Base-by-base conservation (phyloP, 2,329 filamentous ascomycete species). In the Ceratocystis ficicola region DNA sequence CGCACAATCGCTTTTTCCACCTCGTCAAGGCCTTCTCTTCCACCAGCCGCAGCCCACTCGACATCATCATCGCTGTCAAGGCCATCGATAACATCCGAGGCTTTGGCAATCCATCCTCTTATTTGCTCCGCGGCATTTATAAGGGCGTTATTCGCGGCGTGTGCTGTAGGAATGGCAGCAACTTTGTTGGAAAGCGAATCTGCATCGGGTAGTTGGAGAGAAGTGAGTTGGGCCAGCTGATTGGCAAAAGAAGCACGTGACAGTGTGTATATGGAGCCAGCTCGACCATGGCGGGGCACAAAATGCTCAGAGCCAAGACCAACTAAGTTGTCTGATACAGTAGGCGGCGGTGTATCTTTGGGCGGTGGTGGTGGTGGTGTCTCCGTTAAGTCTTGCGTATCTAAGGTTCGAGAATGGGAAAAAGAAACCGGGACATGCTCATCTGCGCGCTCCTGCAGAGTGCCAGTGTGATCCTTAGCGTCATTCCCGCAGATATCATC, bases 41-140 rank as follows among this genome's bases (percentile, higher is more conserved):
- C 94, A 64, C 90, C 94, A 5, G 84, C 84, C 1, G 92, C 93
- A 1, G 94, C 92, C 94, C 94, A 99, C 75, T 97, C 93, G 17
- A 97, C 91, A 73, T 99, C 94, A 74, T 97, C 94, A 69, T 97
- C 93, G 64, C 92, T 91, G 74, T 97, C 91, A 52, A 99, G 79
- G 4, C 92, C 92, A 65, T 84, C 83, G 64, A 99, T 85, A 41
- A 97, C 92, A 71, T 95, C 90, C 0, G 87, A 87, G 0, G 93
- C 93, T 74, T 96, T 96, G 69, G 83, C 83, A 72, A 96, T 96
- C 94, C 94, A 99, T 72, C 88, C 87, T 69, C 88, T 83, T 70
- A 99, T 97, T 75, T 97, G 92, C 68, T 95, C 90, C 3, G 92
- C 90, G 10, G 93, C 90, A 70, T 89, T 88, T 69, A 90, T 87